Evolutionary conservation across 371 early-diverging fungal genomes (phyloP), one percentile per base, ranked within the genome.

Genomic region (Sporodiniella umbellata): DNA sequence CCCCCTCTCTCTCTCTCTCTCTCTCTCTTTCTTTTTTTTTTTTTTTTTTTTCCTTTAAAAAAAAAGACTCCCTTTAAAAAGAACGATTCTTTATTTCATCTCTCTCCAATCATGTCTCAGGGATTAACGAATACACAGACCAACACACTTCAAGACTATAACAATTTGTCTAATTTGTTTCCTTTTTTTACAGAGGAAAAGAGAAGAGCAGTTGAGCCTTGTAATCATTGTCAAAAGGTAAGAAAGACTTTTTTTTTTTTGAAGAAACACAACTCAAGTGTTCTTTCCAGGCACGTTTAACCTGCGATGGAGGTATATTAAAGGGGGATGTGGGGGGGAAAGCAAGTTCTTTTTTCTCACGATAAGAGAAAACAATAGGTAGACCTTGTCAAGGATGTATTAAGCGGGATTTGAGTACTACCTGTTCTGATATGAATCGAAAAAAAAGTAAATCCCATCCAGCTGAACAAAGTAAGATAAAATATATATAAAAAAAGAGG

Each of bases 351-450:
- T 18, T 39, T 48, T 48, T 48, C 50, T 60, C 42, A 35, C 48
- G 39, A 42, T 49, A 24, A 30, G 10, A 7, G 10, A 7, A 42
- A 28, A n/a, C 14, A 23, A 46, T 58, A 85, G 85, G 74, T 14
- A 83, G 94, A 40, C 95, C 95, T 23, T 95, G 95, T 64, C 78
- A 78, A 43, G 83, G 92, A 4, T 95, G 95, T 63, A 75, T 88
- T 21, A 90, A 89, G 65, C 75, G 88, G 24, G 88, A 87, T 31
- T 60, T 90, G 25, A 82, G 75, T 10, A 78, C 58, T 11, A 81
- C 88, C 8, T 94, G 94, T 58, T 72, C 75, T 1, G 93, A 93
- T 58, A 91, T 88, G 12, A 59, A 70, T 33, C 79, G 90, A 38
- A 93, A 91, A 62, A 85, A 80, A 63, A 86, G 87, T 8, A 93